Evolutionary conservation across 805 yeast genomes (phyloP).

Genomic region (Candida silvicultrix): DNA sequence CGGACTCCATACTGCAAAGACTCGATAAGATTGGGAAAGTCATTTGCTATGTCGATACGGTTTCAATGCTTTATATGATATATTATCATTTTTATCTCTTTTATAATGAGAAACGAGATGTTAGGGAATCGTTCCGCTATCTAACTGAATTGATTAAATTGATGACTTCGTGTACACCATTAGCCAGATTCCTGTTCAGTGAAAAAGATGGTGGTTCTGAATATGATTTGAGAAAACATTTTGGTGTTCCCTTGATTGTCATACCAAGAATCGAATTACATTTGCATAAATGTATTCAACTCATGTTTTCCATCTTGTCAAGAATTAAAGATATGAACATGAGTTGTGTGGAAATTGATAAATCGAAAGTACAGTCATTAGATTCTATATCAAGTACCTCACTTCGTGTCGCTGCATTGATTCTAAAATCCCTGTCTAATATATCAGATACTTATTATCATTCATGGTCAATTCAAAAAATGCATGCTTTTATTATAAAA

Average conservation of each 20-base stretch:
- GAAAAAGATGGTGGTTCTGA: slow-evolving; percentile 1
- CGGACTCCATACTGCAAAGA: slow-evolving; percentile 13
- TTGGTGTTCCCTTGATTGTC: slow-evolving; percentile 13
- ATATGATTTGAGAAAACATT: slow-evolving; percentile 14
- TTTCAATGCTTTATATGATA: slow-evolving; percentile 13
- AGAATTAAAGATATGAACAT: slow-evolving; percentile 9
- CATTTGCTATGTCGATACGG: slow-evolving; percentile 6
- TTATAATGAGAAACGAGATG: slow-evolving; percentile 10
- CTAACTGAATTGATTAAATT: slow-evolving; percentile 4
- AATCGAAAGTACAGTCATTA: slow-evolving; percentile 3
- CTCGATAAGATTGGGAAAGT: slow-evolving; percentile 8
- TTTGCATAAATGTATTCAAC: slow-evolving; percentile 14
- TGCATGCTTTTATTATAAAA: slow-evolving; percentile 13
- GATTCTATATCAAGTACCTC: slow-evolving; percentile 9
- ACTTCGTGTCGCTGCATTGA: not conserved
- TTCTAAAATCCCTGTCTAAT: slow-evolving; percentile 6
- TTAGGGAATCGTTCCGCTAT: slow-evolving; percentile 10
- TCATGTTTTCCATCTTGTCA: slow-evolving; percentile 10
- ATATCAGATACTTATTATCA: slow-evolving; percentile 20
- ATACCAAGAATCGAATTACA: slow-evolving; percentile 17
- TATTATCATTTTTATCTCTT: slow-evolving; percentile 18
- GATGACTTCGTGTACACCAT: not conserved
- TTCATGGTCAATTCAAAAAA: slow-evolving; percentile 19
- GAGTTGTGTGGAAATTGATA: not conserved
- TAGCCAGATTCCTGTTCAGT: not conserved